Conservation (phyloP, 2,329 filamentous ascomycete genomes). For the Ascochyta viciae-villosae region DNA sequence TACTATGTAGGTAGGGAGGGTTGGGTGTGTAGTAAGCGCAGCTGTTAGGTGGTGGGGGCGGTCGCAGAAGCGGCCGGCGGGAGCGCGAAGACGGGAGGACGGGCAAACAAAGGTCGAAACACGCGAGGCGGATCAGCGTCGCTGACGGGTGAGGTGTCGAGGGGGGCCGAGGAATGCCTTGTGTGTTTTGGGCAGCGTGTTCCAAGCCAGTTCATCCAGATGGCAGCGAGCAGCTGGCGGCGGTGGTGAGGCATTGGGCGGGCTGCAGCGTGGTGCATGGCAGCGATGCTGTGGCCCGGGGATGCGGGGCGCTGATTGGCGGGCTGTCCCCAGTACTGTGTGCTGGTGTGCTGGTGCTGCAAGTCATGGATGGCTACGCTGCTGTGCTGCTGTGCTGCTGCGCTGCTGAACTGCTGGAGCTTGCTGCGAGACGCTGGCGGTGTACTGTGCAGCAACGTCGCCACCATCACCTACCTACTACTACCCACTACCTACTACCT, state of each 20-base stretch:
- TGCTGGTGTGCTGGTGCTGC: constrained; percentile 14
- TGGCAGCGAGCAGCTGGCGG: background rate
- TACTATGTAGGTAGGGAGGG: background rate
- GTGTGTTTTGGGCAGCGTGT: background rate
- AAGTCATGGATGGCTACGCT: background rate
- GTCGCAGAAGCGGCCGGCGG: constrained; percentile 31
- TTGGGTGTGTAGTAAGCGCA: background rate
- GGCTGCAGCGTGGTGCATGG: constrained; percentile 21
- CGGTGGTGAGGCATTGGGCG: constrained; percentile 28
- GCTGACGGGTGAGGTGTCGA: background rate
- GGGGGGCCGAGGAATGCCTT: background rate
- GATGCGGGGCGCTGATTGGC: constrained; percentile 22
- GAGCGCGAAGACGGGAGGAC: constrained; percentile 6
- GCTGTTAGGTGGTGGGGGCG: constrained; percentile 3
- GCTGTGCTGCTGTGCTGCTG: background rate
- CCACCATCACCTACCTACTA: background rate
- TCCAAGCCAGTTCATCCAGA: too few relatives aligned
- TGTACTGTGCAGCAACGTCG: background rate
- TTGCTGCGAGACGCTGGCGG: background rate
- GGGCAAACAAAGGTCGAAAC: constrained; percentile 4
- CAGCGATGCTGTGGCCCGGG: constrained; percentile 4
- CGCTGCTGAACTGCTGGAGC: background rate
- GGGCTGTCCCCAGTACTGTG: background rate
- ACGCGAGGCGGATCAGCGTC: background rate
- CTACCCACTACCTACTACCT: background rate